phyloP scores from a whole-genome alignment of 768 basidiomycete species.

The Pleurotus giganteus region DNA sequence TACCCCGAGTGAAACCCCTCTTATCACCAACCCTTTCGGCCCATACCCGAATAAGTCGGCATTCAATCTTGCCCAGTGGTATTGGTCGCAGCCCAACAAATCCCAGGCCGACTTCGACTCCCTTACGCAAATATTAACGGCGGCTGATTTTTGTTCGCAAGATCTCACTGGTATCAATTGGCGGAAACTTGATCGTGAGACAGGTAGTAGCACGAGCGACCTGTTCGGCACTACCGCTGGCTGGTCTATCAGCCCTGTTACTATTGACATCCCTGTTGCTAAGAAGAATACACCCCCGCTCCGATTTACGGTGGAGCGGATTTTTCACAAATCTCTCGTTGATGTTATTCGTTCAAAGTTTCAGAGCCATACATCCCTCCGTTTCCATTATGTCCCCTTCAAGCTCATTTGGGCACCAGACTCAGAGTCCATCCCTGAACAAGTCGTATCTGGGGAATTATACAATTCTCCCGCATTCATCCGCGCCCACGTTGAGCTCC shows the following conservation, averaged over 20 bases:
- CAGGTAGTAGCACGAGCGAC: not conserved
- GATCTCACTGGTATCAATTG: conserved; percentile 11
- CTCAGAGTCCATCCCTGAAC: not conserved
- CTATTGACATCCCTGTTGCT: conserved; percentile 5
- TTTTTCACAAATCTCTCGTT: conserved; percentile 15
- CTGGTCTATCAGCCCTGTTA: conserved; percentile 11
- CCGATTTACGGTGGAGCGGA: conserved; percentile 6
- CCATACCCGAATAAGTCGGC: conserved; percentile 17
- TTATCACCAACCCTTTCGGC: conserved; percentile 7
- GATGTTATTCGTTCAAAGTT: conserved; percentile 16
- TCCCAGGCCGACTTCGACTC: conserved; percentile 15
- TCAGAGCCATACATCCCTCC: not conserved
- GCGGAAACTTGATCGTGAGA: conserved; percentile 2
- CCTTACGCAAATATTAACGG: conserved; percentile 11
- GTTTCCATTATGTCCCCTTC: conserved; percentile 14
- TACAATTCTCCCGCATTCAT: not conserved
- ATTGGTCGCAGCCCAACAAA: conserved; percentile 18
- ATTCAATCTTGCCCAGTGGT: conserved; percentile 18
- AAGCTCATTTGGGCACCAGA: conserved; percentile 6
- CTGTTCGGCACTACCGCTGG: conserved; percentile 14
- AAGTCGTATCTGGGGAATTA: not conserved
- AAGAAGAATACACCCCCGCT: not conserved
- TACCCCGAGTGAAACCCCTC: not conserved
- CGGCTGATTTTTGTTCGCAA: conserved; percentile 1
- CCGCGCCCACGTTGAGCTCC: not conserved